phyloP scores from a whole-genome alignment of 495 filamentous ascomycete genomes.

The Acidomyces sp. region DNA sequence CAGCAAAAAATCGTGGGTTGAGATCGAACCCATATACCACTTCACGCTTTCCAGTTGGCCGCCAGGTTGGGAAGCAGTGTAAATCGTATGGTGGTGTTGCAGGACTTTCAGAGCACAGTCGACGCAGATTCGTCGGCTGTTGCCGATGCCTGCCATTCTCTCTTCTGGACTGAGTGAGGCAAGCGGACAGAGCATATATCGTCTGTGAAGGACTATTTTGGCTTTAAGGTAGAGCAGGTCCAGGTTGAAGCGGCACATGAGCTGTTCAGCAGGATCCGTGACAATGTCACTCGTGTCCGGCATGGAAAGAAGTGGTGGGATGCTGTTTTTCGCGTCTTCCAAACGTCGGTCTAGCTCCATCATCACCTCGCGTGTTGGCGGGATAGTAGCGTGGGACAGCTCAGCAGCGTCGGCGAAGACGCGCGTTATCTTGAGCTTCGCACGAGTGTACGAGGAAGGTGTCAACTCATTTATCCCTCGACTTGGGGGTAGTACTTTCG shows the following conservation, averaged over 20 bases:
- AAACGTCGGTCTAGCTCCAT: conserved; percentile 30
- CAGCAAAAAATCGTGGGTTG: conserved; percentile 36
- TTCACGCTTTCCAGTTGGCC: conserved; percentile 33
- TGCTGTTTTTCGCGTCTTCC: conserved; percentile 26
- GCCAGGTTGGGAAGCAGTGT: conserved; percentile 27
- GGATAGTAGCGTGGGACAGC: conserved; percentile 25
- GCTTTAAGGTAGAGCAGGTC: conserved; percentile 33
- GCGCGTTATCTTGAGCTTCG: conserved; percentile 29
- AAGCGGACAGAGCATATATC: conserved; percentile 24
- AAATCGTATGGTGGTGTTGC: conserved; percentile 27
- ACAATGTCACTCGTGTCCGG: conserved; percentile 30
- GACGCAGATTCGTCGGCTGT: conserved; percentile 32
- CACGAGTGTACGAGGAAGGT: conserved; percentile 30
- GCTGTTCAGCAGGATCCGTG: conserved; percentile 28
- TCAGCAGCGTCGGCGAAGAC: conserved; percentile 37
- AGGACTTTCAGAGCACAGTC: conserved; percentile 34
- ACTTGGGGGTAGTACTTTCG: conserved; percentile 20
- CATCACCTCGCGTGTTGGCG: conserved; percentile 28
- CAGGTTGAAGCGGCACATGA: conserved; percentile 33
- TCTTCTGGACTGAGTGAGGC: conserved; percentile 8
- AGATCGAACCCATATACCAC: conserved; percentile 37
- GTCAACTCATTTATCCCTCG: conserved; percentile 24
- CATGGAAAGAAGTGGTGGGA: conserved; percentile 27
- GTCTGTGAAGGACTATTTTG: conserved; percentile 33
- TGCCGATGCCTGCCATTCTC: conserved; percentile 15